A percentile compares a stretch with the other conserved stretches of the same genome.
Evolutionary conservation across 352 stramenopile species (phyloP).

Genomic region (Phytophthora vignae): DNA sequence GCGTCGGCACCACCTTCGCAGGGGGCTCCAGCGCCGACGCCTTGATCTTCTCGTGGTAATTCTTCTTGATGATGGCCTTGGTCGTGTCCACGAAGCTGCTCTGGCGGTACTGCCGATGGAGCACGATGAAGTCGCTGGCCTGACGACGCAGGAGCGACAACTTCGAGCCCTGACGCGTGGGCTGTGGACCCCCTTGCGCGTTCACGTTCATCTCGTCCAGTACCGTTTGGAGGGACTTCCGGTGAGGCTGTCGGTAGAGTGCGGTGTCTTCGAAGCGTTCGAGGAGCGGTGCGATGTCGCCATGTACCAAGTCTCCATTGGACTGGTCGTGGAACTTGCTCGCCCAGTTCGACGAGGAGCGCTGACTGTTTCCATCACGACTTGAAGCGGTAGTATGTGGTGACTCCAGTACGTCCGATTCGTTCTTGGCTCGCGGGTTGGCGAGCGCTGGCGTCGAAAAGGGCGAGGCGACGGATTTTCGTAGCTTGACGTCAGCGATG

Average conservation of each 20-base stretch:
- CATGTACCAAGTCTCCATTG: conserved; percentile 42
- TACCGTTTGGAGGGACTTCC: conserved; percentile 39
- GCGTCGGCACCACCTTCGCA: conserved; percentile 40
- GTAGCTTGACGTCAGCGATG: background rate
- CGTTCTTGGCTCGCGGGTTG: background rate
- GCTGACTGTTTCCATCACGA: background rate
- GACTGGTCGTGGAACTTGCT: conserved; percentile 40
- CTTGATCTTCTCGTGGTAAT: conserved; percentile 9
- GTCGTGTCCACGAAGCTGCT: conserved; percentile 21
- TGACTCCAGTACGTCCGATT: background rate
- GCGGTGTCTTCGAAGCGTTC: conserved; percentile 44
- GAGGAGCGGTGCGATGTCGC: conserved; percentile 42
- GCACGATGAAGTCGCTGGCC: conserved; percentile 21
- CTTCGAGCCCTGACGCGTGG: background rate
- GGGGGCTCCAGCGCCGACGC: conserved; percentile 18
- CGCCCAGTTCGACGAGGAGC: conserved; percentile 24
- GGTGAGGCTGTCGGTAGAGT: conserved; percentile 45
- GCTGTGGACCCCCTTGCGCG: background rate
- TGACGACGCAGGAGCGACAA: conserved; percentile 22
- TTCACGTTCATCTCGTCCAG: conserved; percentile 45
- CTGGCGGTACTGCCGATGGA: conserved; percentile 6
- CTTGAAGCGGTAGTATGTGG: background rate
- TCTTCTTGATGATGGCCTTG: conserved; percentile 20
- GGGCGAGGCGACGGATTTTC: conserved; percentile 1
- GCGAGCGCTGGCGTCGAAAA: conserved; percentile 24